Evolutionary conservation across 345 rosid species (phyloP).

Genomic region (Firmiana major): DNA sequence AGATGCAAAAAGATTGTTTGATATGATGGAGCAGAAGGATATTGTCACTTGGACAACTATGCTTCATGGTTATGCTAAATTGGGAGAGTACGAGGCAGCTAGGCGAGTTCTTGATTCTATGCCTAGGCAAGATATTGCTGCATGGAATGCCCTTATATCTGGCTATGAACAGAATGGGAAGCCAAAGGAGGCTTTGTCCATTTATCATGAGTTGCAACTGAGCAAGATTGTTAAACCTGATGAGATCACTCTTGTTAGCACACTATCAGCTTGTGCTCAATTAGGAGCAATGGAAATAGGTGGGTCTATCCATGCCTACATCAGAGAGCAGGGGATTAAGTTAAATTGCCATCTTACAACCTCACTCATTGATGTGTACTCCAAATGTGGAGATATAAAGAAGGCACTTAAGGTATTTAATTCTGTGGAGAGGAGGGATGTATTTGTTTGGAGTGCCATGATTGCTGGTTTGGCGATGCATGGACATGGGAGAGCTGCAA

Average conservation of each 20-base stretch:
- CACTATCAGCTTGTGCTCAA: slow-evolving; percentile 64
- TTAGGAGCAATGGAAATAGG: slow-evolving; percentile 63
- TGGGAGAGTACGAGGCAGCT: slow-evolving; percentile 47
- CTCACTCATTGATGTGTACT: slow-evolving; percentile 73
- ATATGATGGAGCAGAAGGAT: slow-evolving; percentile 53
- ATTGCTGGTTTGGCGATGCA: slow-evolving; percentile 75
- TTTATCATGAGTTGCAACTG: slow-evolving; percentile 53
- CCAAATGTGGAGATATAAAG: slow-evolving; percentile 68
- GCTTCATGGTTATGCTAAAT: slow-evolving; percentile 68
- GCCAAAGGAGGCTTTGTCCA: slow-evolving; percentile 55
- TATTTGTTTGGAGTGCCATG: slow-evolving; percentile 76
- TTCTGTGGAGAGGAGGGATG: slow-evolving; percentile 45
- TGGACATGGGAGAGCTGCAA: slow-evolving; percentile 53
- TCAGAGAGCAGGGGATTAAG: slow-evolving; percentile 43
- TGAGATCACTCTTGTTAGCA: slow-evolving; percentile 57
- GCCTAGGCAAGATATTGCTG: slow-evolving; percentile 51
- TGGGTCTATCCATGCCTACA: slow-evolving; percentile 44
- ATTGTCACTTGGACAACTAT: slow-evolving; percentile 66
- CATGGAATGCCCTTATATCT: slow-evolving; percentile 67
- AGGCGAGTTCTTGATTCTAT: slow-evolving; percentile 43
- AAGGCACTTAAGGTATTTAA: slow-evolving; percentile 62
- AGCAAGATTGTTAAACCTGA: slow-evolving; percentile 40
- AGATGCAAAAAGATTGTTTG: slow-evolving; percentile 54
- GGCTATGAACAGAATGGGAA: slow-evolving; percentile 65
- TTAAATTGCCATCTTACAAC: slow-evolving; percentile 55